These are phyloP conservation scores for Globisporangium recalcitrans DNA, from an alignment of 352 stramenopile species.

Conservation along the genomic window DNA sequence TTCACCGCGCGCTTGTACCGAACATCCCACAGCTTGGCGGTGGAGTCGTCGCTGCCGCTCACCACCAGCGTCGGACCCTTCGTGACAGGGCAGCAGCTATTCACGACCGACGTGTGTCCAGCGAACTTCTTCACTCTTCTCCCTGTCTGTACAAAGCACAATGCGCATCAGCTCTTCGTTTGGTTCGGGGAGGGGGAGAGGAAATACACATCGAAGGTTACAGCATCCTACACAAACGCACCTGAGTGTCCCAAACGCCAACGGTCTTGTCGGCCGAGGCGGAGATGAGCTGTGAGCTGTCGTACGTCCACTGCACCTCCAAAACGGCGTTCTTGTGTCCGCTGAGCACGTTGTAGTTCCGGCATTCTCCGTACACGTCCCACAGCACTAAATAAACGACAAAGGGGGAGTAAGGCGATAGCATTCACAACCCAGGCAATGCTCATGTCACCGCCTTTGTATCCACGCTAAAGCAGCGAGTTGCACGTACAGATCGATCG, in stretches of 20 bases:
- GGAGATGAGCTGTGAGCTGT: conserved; percentile 85
- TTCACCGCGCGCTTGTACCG: conserved; percentile 74
- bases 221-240: conserved; percentile 6
- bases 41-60: conserved; percentile 90
- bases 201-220: too few relatives aligned
- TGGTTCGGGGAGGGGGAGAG: not conserved
- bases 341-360: conserved; percentile 91
- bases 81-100: conserved; percentile 86
- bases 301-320: conserved; percentile 90
- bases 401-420: not conserved
- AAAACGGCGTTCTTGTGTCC: conserved; percentile 96
- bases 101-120: conserved; percentile 86
- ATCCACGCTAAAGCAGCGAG: not conserved
- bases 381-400: conserved; percentile 60
- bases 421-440: not conserved
- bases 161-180: not conserved
- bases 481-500: conserved; percentile 45
- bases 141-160: conserved; percentile 62
- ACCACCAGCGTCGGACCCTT: conserved; percentile 78
- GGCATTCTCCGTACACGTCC: conserved; percentile 87
- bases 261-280: conserved; percentile 92
- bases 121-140: conserved; percentile 77
- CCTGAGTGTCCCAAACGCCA: conserved; percentile 75
- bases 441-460: not conserved
- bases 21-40: conserved; percentile 86